phyloP scores from a whole-genome alignment of 768 basidiomycete species.

The Crepidotus variabilis region DNA sequence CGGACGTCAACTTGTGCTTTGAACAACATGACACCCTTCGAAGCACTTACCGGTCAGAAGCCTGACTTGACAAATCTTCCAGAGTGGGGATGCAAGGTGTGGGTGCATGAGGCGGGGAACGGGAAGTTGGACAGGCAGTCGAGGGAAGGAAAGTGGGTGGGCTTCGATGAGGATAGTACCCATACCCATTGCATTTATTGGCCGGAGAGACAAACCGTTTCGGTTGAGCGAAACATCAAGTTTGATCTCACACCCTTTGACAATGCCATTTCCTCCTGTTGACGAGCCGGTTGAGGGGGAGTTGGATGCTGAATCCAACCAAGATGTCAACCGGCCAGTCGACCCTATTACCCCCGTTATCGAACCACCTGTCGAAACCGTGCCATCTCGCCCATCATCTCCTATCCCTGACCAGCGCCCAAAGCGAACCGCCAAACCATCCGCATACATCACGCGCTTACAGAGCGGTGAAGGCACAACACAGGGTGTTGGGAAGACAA shows the following conservation, averaged over 20 bases:
- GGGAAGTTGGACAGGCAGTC: constrained; percentile 23
- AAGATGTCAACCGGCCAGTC: constrained; percentile 1
- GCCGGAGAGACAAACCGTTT: constrained; percentile 18
- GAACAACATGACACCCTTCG: constrained; percentile 10
- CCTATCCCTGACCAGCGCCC: not conserved
- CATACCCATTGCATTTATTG: constrained; percentile 27
- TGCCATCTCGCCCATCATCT: not conserved
- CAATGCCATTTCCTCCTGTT: not conserved
- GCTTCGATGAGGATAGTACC: constrained; percentile 28
- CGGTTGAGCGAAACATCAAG: constrained; percentile 26
- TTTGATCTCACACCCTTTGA: constrained; percentile 3
- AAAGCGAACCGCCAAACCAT: not conserved
- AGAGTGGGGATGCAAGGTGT: constrained; percentile 13
- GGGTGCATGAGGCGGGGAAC: constrained; percentile 17
- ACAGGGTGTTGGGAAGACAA: not conserved
- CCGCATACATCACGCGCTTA: not conserved
- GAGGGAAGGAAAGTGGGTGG: constrained; percentile 28
- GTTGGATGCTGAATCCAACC: not conserved
- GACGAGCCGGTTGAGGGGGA: constrained; percentile 7
- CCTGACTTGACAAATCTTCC: constrained; percentile 12
- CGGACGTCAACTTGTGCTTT: constrained; percentile 8
- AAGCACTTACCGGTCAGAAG: constrained; percentile 10
- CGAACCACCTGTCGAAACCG: not conserved
- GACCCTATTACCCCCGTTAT: not conserved
- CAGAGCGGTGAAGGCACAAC: not conserved